Evolutionary conservation across 495 filamentous ascomycete species (phyloP), one percentile per base, ranked within the genome.

Genomic region (Letharia columbiana): DNA sequence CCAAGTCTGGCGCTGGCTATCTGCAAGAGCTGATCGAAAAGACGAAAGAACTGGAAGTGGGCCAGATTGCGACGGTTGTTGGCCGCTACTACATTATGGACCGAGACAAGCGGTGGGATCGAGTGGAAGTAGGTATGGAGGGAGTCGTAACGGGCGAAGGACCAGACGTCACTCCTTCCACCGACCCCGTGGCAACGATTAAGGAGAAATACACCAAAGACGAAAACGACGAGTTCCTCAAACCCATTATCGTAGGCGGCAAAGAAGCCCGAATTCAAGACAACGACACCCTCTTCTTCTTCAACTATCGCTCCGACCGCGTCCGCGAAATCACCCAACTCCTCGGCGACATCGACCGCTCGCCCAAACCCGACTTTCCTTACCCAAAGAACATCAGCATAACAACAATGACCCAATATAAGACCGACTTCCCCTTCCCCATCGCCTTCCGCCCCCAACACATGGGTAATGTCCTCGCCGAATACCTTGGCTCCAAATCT

Each of bases 281-380:
- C 74, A 84, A 87, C 68, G 94, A 98, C 73, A 93, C 91, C 59
- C 85, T 96, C 72, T 97, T 98, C 84, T 97, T 97, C 86, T 98
- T 98, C 89, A 98, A 98, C 85, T 98, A 98, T 84, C 93, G 94
- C 71, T 97, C 94, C 47, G 94, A 98, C 74, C 92, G 94, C 75
- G 92, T 96, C 61, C 91, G 95, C 70, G 93, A 98, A 75, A 88
- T 98, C 74, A 96, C 93, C 63, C 94, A 98, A 79, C 82, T 98
- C 56, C 80, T 98, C 39, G 95, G 94, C 72, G 89, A 87, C 74
- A 85, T 91, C 71, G 95, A 98, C 80, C 89, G 89, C 71, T 94
- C 91, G 23, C 91, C 93, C 61, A 82, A 80, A 67, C 91, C 94
- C 63, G 90, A 96, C 74, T 96, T 97, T 82, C 86, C 91, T 41